Percentiles rank a stretch among this genome's conserved stretches.
Evolutionary conservation across 75 land plant species (phyloP).

Genomic region (Adiantum capillusveneris): DNA sequence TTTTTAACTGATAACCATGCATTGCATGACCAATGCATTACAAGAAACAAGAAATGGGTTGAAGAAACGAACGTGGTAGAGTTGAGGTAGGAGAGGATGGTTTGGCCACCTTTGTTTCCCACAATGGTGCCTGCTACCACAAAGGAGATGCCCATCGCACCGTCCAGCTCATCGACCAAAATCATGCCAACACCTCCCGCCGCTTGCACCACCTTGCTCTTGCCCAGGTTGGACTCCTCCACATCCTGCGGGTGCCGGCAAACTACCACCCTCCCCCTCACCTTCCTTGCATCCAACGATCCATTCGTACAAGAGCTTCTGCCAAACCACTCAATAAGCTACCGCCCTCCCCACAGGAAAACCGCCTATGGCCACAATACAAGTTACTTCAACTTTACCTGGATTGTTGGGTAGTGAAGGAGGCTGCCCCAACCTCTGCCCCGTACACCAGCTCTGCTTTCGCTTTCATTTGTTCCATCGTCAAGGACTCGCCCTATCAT

Average conservation of each 20-base stretch:
- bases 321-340: too few relatives aligned
- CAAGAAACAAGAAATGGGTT: too few relatives aligned
- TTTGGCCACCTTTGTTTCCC: conserved; percentile 38
- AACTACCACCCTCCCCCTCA: conserved; percentile 50
- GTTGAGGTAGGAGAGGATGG: conserved; percentile 56
- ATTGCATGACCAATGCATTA: too few relatives aligned
- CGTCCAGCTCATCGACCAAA: conserved; percentile 41
- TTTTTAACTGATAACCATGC: too few relatives aligned
- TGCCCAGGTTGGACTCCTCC: conserved; percentile 38
- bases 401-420: conserved; percentile 56
- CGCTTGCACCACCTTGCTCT: conserved; percentile 46
- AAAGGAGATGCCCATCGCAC: conserved; percentile 46
- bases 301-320: conserved; percentile 64
- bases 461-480: background rate
- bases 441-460: conserved; percentile 33
- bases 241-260: conserved; percentile 45
- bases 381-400: too few relatives aligned
- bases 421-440: conserved; percentile 38
- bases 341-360: too few relatives aligned
- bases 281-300: conserved; percentile 56
- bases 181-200: conserved; percentile 86
- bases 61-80: conserved; percentile 40
- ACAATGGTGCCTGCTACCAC: conserved; percentile 47
- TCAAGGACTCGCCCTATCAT: conserved; percentile 6
- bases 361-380: too few relatives aligned